These are phyloP conservation scores for Cutaneotrichosporon spelunceum DNA, from an alignment of 1,284 basidiomycete genomes.

Conservation along the genomic window DNA sequence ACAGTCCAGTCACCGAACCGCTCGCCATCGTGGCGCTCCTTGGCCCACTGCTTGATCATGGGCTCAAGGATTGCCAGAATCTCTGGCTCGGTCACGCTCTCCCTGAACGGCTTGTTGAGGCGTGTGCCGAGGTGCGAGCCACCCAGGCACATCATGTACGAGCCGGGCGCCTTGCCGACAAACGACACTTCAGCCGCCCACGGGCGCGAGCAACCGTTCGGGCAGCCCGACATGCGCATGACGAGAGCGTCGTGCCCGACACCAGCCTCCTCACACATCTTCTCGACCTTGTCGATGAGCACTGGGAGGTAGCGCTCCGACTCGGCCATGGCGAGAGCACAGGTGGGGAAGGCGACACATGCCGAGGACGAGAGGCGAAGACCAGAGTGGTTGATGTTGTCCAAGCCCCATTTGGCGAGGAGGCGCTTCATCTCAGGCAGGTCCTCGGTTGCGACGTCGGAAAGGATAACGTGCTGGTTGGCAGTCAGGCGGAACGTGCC, in stretches of 20 bases:
- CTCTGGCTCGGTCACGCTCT: constrained; percentile 89
- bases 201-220: constrained; percentile 88
- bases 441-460: constrained; percentile 73
- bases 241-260: constrained; percentile 89
- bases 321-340: constrained; percentile 92
- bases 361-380: constrained; percentile 83
- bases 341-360: constrained; percentile 98
- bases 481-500: constrained; percentile 87
- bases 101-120: constrained; percentile 73
- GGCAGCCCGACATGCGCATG: constrained; percentile 97
- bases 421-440: constrained; percentile 73
- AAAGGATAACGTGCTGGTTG: constrained; percentile 91
- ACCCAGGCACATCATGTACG: constrained; percentile 92
- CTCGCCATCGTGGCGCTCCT: constrained; percentile 85
- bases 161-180: constrained; percentile 91
- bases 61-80: constrained; percentile 83
- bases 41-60: constrained; percentile 90
- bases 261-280: constrained; percentile 88
- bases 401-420: constrained; percentile 82
- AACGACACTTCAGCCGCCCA: constrained; percentile 96
- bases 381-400: constrained; percentile 77
- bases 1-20: constrained; percentile 95
- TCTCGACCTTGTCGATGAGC: constrained; percentile 92
- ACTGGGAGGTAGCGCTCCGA: constrained; percentile 93
- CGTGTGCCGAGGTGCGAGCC: constrained; percentile 92